Evolutionary conservation across 108 stramenopile species (phyloP).

Genomic region (Epithemia pelagica): DNA sequence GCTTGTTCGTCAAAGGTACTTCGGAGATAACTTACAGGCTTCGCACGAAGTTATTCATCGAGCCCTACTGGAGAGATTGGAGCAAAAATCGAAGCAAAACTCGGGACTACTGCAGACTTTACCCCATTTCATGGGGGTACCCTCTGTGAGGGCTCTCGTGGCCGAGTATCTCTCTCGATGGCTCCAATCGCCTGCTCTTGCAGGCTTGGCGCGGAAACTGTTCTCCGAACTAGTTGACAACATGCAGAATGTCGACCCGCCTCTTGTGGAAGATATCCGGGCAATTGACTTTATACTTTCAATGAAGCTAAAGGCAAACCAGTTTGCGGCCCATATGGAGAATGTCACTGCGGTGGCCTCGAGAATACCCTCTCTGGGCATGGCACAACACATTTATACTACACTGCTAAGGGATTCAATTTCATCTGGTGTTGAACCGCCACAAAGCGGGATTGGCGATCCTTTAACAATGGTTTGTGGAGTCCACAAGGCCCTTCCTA

Average conservation of each 20-base stretch:
- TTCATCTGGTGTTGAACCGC: background rate
- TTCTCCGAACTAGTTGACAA: conserved; percentile 43
- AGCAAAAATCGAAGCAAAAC: conserved; percentile 72
- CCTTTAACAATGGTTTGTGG: conserved; percentile 47
- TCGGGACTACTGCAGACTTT: conserved; percentile 53
- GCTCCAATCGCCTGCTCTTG: conserved; percentile 76
- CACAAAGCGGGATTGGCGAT: conserved; percentile 8
- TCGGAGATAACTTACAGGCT: conserved; percentile 36
- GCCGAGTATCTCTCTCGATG: conserved; percentile 58
- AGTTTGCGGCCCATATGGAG: conserved; percentile 55
- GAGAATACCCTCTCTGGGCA: conserved; percentile 34
- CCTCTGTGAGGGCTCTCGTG: conserved; percentile 41
- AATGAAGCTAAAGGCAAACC: conserved; percentile 72
- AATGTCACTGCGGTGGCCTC: conserved; percentile 53
- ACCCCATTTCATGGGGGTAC: conserved; percentile 45
- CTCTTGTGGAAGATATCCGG: conserved; percentile 48
- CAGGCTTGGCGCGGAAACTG: conserved; percentile 57
- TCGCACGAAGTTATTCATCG: conserved; percentile 34
- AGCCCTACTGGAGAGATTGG: conserved; percentile 46
- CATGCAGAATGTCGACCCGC: conserved; percentile 52
- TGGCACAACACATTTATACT: conserved; percentile 49
- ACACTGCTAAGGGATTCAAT: conserved; percentile 30
- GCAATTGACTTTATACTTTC: conserved; percentile 51
- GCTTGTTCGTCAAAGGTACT: conserved; percentile 48
- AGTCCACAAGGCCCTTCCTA: conserved; percentile 35